These are phyloP conservation scores for Arthroderma sp. DNA, from an alignment of 2,329 filamentous ascomycete genomes.

Conservation along the genomic window DNA sequence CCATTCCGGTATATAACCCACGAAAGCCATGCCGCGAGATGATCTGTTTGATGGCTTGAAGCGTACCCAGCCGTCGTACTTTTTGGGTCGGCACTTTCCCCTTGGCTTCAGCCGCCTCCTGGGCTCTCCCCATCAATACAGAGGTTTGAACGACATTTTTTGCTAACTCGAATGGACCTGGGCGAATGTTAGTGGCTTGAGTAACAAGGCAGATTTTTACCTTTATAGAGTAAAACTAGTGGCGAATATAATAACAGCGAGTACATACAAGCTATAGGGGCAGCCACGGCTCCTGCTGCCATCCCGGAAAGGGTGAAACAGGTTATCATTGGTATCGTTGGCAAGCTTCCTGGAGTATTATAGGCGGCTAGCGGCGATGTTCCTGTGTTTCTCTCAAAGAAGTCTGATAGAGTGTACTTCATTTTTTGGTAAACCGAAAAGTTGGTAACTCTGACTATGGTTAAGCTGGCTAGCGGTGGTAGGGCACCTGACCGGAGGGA, in stretches of 20 bases:
- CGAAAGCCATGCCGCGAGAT: conserved; percentile 29
- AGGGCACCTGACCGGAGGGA: conserved; percentile 24
- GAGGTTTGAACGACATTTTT: conserved; percentile 39
- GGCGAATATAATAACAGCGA: background rate
- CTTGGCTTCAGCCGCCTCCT: conserved; percentile 25
- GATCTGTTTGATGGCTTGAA: conserved; percentile 31
- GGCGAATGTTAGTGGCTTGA: background rate
- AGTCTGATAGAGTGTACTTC: conserved; percentile 29
- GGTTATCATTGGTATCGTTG: conserved; percentile 27
- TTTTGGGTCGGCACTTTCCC: conserved; percentile 20
- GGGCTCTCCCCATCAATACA: conserved; percentile 28
- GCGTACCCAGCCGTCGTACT: conserved; percentile 29
- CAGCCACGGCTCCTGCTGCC: conserved; percentile 28
- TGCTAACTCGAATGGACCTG: conserved; percentile 35
- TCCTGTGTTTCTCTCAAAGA: conserved; percentile 28
- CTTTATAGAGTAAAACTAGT: background rate
- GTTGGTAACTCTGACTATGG: conserved; percentile 32
- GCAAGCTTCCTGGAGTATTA: conserved; percentile 29
- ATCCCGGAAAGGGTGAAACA: conserved; percentile 32
- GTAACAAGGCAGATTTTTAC: background rate
- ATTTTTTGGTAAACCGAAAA: conserved; percentile 34
- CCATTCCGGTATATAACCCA: conserved; percentile 35
- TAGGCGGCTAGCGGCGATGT: conserved; percentile 28
- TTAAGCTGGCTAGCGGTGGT: conserved; percentile 33
- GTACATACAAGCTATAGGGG: conserved; percentile 32